Evolutionary conservation across 2,329 filamentous ascomycete species (phyloP).

Genomic region (Huntiella abstrusa): DNA sequence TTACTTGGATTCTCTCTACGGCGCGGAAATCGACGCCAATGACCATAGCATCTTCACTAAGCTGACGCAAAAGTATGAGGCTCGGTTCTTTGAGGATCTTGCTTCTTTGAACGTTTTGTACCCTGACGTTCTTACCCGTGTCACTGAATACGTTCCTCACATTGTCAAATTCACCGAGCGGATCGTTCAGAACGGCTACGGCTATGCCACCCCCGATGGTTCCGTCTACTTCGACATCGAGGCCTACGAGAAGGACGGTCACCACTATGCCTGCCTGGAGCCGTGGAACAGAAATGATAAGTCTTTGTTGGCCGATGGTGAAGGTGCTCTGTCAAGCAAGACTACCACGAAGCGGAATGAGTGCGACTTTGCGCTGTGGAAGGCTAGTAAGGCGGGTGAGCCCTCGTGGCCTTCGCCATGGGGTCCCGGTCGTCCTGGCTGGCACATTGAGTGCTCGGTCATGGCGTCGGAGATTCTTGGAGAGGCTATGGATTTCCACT

Average conservation of each 20-base stretch:
- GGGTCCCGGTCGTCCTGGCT: slow-evolving; percentile 76
- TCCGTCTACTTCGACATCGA: slow-evolving; percentile 90
- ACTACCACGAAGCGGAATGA: slow-evolving; percentile 50
- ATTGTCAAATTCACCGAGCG: slow-evolving; percentile 72
- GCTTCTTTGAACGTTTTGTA: slow-evolving; percentile 64
- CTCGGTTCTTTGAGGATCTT: slow-evolving; percentile 81
- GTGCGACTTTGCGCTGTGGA: slow-evolving; percentile 87
- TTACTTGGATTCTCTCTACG: slow-evolving; percentile 56
- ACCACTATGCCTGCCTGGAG: slow-evolving; percentile 68
- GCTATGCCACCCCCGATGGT: slow-evolving; percentile 53
- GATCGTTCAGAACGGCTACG: slow-evolving; percentile 71
- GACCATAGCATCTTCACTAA: slow-evolving; percentile 65
- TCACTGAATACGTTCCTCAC: slow-evolving; percentile 81
- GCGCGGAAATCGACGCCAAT: slow-evolving; percentile 39
- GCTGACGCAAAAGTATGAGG: slow-evolving; percentile 69
- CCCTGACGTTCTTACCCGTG: slow-evolving; percentile 66
- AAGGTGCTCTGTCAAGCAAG: slow-evolving; percentile 55
- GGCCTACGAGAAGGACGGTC: slow-evolving; percentile 67
- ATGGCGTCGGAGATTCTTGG: slow-evolving; percentile 88
- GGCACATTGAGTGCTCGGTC: slow-evolving; percentile 94
- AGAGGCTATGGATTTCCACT: slow-evolving; percentile 76
- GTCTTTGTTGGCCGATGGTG: slow-evolving; percentile 69
- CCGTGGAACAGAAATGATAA: slow-evolving; percentile 76
- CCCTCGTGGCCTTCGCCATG: slow-evolving; percentile 77
- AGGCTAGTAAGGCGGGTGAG: slow-evolving; percentile 78